Conservation (phyloP, 179 eudicot genomes). For the Silene vulgaris region DNA sequence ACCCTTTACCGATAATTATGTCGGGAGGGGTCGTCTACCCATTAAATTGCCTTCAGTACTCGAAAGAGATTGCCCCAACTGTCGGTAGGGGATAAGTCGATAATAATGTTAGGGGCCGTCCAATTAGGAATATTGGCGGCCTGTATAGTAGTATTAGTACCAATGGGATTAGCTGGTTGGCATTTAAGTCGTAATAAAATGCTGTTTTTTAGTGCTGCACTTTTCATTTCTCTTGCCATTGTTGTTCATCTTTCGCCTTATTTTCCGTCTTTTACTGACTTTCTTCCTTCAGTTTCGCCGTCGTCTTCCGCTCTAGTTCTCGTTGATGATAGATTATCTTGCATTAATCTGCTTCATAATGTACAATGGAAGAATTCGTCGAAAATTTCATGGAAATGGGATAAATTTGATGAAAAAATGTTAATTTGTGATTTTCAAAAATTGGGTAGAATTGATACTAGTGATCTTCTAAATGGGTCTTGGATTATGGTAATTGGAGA, state of each 20-base stretch:
- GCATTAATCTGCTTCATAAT: constrained; percentile 51
- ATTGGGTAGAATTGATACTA: constrained; percentile 45
- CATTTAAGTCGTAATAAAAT: constrained; percentile 89
- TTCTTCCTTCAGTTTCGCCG: constrained; percentile 27
- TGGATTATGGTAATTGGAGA: constrained; percentile 93
- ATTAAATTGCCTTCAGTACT: too few relatives aligned
- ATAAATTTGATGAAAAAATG: constrained; percentile 33
- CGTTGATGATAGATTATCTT: constrained; percentile 39
- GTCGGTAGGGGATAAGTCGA: too few relatives aligned
- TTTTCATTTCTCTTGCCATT: constrained; percentile 80
- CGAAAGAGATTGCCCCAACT: too few relatives aligned
- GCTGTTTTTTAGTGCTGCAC: constrained; percentile 84
- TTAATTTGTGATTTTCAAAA: constrained; percentile 61
- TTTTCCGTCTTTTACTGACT: constrained; percentile 48
- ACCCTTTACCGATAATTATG: too few relatives aligned
- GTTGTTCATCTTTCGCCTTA: constrained; percentile 87
- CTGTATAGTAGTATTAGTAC: constrained; percentile 66
- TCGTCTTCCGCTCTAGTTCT: constrained; percentile 23
- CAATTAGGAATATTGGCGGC: constrained; percentile 85
- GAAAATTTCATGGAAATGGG: constrained; percentile 59
- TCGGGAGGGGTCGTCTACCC: too few relatives aligned
- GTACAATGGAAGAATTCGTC: constrained; percentile 30
- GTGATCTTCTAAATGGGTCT: constrained; percentile 81
- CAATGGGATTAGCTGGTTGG: constrained; percentile 92
- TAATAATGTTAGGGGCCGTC: constrained; percentile 70